These are phyloP conservation scores for Aphanomyces cochlioides DNA, from an alignment of 352 stramenopile species.

Conservation along the genomic window DNA sequence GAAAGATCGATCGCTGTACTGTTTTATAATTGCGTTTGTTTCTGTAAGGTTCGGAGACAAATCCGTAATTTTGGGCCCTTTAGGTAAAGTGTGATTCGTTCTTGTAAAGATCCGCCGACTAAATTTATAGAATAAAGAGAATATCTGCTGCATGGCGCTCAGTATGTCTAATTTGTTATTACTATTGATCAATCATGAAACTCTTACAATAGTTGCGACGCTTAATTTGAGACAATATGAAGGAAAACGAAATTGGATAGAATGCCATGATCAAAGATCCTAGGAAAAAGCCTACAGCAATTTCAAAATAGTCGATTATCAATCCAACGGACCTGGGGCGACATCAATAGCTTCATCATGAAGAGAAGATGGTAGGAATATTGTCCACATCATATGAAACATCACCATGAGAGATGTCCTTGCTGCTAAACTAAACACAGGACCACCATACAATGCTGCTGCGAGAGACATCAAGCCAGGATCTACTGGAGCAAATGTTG, in stretches of 20 bases:
- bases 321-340: no score
- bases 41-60: background rate
- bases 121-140: background rate
- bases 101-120: no score
- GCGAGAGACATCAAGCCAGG: background rate
- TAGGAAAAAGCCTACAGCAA: no score
- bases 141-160: background rate
- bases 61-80: background rate
- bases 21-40: no score
- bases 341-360: background rate
- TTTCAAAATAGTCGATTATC: no score
- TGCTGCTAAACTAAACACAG: no score
- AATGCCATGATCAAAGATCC: no score
- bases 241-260: no score
- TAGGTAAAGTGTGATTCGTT: no score
- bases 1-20: background rate
- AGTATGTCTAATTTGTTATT: background rate
- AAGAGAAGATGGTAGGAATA: background rate
- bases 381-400: background rate
- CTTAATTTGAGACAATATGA: no score
- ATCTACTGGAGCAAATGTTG: background rate
- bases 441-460: background rate
- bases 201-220: no score
- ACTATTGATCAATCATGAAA: background rate
- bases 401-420: background rate